Percentiles rank a stretch among this genome's conserved stretches.
Conservation (phyloP, 1,284 basidiomycete genomes). For the Rhodotorula sp. region DNA sequence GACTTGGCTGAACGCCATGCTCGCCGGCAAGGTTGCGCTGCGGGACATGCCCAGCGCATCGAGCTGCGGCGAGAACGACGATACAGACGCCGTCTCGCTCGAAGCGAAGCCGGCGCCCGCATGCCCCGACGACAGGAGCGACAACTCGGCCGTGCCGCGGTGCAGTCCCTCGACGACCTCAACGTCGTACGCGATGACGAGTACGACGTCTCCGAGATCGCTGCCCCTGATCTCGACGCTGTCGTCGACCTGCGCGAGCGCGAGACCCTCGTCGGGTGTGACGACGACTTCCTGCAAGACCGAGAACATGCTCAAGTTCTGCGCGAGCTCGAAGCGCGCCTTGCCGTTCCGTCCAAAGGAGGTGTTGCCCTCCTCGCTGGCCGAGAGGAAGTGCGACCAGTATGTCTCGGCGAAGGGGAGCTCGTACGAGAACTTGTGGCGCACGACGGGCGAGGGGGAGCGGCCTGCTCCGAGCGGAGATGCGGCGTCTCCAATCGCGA, state of each 20-base stretch:
- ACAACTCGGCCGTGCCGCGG: constrained; percentile 19
- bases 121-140: constrained; percentile 14
- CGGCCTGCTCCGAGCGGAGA: background rate
- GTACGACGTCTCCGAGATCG: constrained; percentile 48
- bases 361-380: background rate
- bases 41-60: background rate
- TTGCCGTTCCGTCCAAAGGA: constrained; percentile 37
- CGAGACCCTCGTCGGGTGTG: constrained; percentile 28
- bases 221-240: constrained; percentile 42
- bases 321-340: constrained; percentile 47
- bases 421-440: constrained; percentile 23
- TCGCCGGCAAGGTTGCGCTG: constrained; percentile 9
- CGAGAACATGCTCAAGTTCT: constrained; percentile 47
- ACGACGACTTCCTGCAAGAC: constrained; percentile 51
- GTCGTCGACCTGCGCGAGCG: background rate
- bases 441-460: background rate
- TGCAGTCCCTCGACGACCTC: constrained; percentile 29
- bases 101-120: background rate
- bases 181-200: constrained; percentile 50
- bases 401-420: constrained; percentile 49
- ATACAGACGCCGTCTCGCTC: background rate
- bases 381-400: constrained; percentile 45
- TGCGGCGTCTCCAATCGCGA: background rate
- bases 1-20: background rate
- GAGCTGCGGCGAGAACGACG: no score